Evolutionary conservation across 2,329 filamentous ascomycete genomes (phyloP).

Genomic region (Aureobasidium subglaciale): DNA sequence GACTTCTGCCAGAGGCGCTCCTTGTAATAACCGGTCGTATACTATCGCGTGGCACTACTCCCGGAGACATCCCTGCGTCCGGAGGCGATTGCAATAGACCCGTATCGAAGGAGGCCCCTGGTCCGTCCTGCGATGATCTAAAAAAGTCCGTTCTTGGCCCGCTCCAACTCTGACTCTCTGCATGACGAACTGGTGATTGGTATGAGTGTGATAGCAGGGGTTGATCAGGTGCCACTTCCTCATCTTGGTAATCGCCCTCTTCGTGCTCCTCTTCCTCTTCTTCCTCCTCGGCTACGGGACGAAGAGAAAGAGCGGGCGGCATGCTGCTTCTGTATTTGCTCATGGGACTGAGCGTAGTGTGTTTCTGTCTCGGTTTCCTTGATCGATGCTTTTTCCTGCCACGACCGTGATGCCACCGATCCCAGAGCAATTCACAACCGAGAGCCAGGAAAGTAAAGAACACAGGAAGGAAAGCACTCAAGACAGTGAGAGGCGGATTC

Average conservation of each 20-base stretch:
- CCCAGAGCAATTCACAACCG: constrained; percentile 25
- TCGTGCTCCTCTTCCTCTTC: not conserved
- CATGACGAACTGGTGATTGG: not conserved
- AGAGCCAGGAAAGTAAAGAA: constrained; percentile 20
- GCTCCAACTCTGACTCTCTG: not conserved
- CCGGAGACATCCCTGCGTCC: not conserved
- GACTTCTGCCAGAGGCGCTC: constrained; percentile 1
- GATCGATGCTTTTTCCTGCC: constrained; percentile 12
- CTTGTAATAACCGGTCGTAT: not conserved
- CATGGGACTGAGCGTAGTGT: not conserved
- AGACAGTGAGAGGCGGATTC: constrained; percentile 23
- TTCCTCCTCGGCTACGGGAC: not conserved
- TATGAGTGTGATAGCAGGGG: not conserved
- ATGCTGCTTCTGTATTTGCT: not conserved
- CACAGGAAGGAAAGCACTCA: constrained; percentile 19
- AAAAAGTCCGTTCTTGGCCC: not conserved
- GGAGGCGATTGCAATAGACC: not conserved
- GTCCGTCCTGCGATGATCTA: not conserved
- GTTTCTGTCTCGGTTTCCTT: not conserved
- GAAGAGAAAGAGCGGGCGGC: not conserved
- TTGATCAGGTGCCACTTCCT: constrained; percentile 5
- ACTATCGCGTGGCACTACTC: not conserved
- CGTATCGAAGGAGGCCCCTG: not conserved
- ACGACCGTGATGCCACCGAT: constrained; percentile 19
- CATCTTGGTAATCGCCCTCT: not conserved